Evolutionary conservation across 108 stramenopile species (phyloP).

Genomic region (Parmales sp.): DNA sequence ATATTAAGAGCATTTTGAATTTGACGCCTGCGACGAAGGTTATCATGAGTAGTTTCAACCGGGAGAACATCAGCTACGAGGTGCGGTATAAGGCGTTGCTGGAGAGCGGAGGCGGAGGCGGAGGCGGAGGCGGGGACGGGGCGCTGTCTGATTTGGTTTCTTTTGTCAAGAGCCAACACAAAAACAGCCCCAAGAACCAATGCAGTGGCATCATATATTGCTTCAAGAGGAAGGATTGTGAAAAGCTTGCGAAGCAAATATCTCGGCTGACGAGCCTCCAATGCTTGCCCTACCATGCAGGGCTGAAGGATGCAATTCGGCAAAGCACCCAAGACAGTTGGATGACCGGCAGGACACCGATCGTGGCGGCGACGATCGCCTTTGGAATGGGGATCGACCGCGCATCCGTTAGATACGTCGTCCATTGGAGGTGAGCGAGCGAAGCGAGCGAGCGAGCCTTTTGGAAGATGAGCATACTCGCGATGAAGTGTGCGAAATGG

Average conservation of each 20-base stretch:
- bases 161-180: conserved; percentile 49
- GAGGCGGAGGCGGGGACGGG: too few species aligned
- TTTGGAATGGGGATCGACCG: conserved; percentile 83
- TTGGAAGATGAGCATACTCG: too few species aligned
- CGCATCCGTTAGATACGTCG: conserved; percentile 69
- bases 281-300: conserved; percentile 42
- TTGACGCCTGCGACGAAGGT: conserved; percentile 19
- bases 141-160: conserved; percentile 22
- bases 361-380: conserved; percentile 72
- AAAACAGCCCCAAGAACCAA: conserved; percentile 2
- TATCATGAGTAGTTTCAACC: conserved; percentile 72
- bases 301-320: conserved; percentile 15
- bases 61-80: conserved; percentile 82
- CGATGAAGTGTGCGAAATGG: too few species aligned
- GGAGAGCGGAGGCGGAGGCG: too few species aligned
- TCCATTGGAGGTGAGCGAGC: too few species aligned
- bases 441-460: too few species aligned
- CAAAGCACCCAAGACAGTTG: conserved; percentile 26
- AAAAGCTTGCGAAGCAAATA: conserved; percentile 31
- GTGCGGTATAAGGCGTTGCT: conserved; percentile 39
- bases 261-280: neutral
- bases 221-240: conserved; percentile 74
- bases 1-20: conserved; percentile 54
- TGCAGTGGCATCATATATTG: conserved; percentile 88
- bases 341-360: conserved; percentile 28